phyloP scores from a whole-genome alignment of 106 monocot genomes.

The Allium fistulosum region DNA sequence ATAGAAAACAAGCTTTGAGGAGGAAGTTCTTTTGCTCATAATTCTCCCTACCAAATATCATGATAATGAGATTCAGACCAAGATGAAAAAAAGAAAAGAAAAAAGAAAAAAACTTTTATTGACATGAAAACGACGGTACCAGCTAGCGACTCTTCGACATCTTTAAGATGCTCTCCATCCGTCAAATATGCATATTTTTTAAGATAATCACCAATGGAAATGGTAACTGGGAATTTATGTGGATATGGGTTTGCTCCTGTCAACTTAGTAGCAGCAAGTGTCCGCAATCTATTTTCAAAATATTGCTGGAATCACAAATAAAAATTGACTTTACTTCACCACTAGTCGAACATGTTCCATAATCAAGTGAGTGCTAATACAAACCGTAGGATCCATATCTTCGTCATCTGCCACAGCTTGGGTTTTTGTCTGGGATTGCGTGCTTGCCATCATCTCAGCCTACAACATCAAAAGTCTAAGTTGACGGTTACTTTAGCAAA shows the following conservation, averaged over 20 bases:
- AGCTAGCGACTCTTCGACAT: conserved; percentile 60
- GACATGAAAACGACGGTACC: conserved; percentile 17
- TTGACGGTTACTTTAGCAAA: not conserved
- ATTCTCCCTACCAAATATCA: conserved; percentile 46
- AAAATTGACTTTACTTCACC: not conserved
- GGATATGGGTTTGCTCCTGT: conserved; percentile 69
- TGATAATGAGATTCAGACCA: not conserved
- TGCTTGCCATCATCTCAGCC: not conserved
- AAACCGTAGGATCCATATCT: conserved; percentile 9
- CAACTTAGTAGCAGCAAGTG: conserved; percentile 35
- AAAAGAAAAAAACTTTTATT: not conserved
- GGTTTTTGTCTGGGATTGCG: not conserved
- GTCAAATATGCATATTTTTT: conserved; percentile 38
- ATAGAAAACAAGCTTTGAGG: conserved; percentile 64
- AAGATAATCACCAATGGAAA: conserved; percentile 52
- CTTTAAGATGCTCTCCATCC: conserved; percentile 63
- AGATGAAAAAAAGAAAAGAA: not conserved
- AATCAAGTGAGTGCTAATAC: not conserved
- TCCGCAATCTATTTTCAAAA: conserved; percentile 73
- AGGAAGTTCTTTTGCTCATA: conserved; percentile 76
- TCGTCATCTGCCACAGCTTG: conserved; percentile 5
- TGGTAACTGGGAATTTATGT: conserved; percentile 64
- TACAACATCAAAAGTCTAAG: not conserved
- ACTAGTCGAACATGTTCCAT: not conserved
- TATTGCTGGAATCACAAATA: conserved; percentile 53